These are phyloP conservation scores for Penicillium lagena DNA, from an alignment of 495 filamentous ascomycete genomes.

Conservation along the genomic window DNA sequence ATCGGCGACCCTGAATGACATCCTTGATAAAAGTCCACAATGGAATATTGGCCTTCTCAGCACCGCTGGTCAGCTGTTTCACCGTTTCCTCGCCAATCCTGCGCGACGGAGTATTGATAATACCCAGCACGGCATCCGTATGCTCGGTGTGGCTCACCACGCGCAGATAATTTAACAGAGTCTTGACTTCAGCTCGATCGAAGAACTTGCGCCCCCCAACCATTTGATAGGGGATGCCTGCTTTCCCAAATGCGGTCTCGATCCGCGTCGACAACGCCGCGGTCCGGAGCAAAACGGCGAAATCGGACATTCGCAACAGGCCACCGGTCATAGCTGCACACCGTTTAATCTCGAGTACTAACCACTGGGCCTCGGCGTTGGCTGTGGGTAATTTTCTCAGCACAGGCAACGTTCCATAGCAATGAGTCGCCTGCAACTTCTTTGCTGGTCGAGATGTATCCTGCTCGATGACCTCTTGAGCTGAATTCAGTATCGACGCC, in stretches of 20 bases:
- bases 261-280: constrained; percentile 78
- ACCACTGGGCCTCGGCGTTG: constrained; percentile 76
- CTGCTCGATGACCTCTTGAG: constrained; percentile 86
- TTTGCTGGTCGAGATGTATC: constrained; percentile 76
- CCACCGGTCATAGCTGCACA: constrained; percentile 62
- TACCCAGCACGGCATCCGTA: constrained; percentile 77
- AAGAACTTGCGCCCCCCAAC: constrained; percentile 90
- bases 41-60: constrained; percentile 53
- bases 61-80: constrained; percentile 68
- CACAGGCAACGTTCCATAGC: constrained; percentile 73
- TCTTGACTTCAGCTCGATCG: constrained; percentile 86
- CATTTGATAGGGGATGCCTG: constrained; percentile 89
- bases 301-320: constrained; percentile 67
- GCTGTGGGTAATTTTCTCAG: constrained; percentile 72
- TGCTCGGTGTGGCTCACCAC: constrained; percentile 81
- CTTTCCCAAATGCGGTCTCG: constrained; percentile 76
- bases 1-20: constrained; percentile 63
- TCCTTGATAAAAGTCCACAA: constrained; percentile 71
- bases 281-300: constrained; percentile 81
- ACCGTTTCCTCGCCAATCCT: constrained; percentile 79
- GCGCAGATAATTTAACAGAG: constrained; percentile 81
- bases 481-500: constrained; percentile 75
- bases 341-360: constrained; percentile 78
- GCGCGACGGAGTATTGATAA: constrained; percentile 80
- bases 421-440: constrained; percentile 72